Evolutionary conservation across 768 basidiomycete species (phyloP).

Genomic region (Psilocybe subaeruginosa): DNA sequence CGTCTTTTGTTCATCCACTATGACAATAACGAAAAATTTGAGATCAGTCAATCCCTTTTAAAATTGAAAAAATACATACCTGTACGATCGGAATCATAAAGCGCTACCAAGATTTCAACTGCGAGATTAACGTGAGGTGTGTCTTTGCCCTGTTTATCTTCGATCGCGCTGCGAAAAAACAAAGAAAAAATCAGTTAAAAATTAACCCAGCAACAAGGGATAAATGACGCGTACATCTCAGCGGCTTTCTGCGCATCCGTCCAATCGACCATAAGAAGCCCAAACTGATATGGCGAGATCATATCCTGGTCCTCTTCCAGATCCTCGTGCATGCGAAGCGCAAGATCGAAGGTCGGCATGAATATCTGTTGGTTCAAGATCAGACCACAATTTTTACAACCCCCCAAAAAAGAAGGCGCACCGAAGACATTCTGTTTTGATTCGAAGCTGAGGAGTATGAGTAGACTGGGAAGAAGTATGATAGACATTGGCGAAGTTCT

Average conservation of each 20-base stretch:
- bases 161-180: constrained; percentile 18
- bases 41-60: not conserved
- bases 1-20: constrained; percentile 65
- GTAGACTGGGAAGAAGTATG: constrained; percentile 95
- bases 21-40: not conserved
- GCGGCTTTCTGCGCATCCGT: constrained; percentile 79
- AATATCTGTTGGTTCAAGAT: constrained; percentile 55
- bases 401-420: constrained; percentile 15
- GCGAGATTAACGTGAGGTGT: constrained; percentile 61
- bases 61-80: constrained; percentile 30
- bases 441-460: constrained; percentile 85
- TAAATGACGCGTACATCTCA: constrained; percentile 34
- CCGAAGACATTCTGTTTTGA: constrained; percentile 65
- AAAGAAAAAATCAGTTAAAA: constrained; percentile 7
- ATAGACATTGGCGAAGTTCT: constrained; percentile 87
- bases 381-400: not conserved
- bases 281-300: constrained; percentile 73
- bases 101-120: constrained; percentile 51
- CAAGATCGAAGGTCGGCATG: constrained; percentile 64
- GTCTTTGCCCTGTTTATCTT: constrained; percentile 19
- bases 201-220: not conserved
- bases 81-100: constrained; percentile 50
- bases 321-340: constrained; percentile 59
- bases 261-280: constrained; percentile 86
- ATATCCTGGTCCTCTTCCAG: constrained; percentile 75